phyloP scores from a whole-genome alignment of 2,329 filamentous ascomycete genomes.

The Pestalotiopsis sp. region DNA sequence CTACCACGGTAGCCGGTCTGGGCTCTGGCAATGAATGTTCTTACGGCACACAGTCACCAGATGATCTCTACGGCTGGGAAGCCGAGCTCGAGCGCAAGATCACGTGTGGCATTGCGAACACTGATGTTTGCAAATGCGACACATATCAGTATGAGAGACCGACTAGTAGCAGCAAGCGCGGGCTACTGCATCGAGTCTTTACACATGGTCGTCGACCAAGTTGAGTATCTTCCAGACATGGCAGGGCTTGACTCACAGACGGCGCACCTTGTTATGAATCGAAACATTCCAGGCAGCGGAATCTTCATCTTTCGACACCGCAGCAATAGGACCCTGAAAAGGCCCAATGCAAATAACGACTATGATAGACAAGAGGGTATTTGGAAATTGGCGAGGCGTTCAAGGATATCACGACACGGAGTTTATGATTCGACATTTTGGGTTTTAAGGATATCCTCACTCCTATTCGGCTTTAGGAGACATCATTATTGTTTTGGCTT shows the following conservation, averaged over 20 bases:
- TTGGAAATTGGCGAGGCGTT: conserved; percentile 13
- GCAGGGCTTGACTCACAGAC: neutral
- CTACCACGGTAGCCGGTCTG: conserved; percentile 24
- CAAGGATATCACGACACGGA: conserved; percentile 9
- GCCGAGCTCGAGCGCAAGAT: conserved; percentile 42
- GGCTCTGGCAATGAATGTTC: conserved; percentile 27
- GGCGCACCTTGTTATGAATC: neutral
- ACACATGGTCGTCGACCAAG: conserved; percentile 22
- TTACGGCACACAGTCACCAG: conserved; percentile 25
- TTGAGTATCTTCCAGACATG: neutral
- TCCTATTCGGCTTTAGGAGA: conserved; percentile 10
- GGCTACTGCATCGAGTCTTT: conserved; percentile 43
- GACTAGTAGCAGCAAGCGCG: conserved; percentile 28
- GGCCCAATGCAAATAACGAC: conserved; percentile 16
- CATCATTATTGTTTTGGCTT: neutral
- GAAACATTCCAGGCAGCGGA: neutral
- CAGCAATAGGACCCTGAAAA: conserved; percentile 17
- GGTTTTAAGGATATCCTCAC: conserved; percentile 5
- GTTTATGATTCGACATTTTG: neutral
- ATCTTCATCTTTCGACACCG: conserved; percentile 2
- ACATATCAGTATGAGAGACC: conserved; percentile 28
- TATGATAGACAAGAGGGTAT: conserved; percentile 8
- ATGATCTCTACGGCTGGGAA: conserved; percentile 57
- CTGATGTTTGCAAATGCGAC: conserved; percentile 20
- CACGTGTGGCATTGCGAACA: conserved; percentile 21